Percentiles rank a stretch among this genome's conserved stretches.
Conservation (phyloP, 768 basidiomycete species). For the Stropharia rugosoannulata region DNA sequence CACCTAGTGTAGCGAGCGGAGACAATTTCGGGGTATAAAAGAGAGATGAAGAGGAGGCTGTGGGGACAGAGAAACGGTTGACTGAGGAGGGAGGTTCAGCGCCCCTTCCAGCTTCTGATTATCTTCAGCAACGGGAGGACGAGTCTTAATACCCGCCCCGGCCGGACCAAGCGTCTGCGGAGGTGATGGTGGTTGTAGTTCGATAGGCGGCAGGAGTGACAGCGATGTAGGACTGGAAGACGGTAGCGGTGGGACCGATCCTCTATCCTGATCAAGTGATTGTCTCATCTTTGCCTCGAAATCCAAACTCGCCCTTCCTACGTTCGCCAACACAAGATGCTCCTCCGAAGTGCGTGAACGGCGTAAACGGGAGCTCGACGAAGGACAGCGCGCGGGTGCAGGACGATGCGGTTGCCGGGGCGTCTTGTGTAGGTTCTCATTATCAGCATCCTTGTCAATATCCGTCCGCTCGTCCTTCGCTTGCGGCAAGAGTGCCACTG, state of each 20-base stretch:
- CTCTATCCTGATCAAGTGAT: neutral
- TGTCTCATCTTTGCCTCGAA: no score
- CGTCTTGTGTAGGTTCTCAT: neutral
- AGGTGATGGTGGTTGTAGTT: constrained; percentile 27
- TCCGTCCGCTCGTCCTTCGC: neutral
- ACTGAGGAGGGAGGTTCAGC: neutral
- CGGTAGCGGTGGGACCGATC: neutral
- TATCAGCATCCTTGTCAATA: neutral
- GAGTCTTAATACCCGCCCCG: neutral
- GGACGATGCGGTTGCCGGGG: neutral
- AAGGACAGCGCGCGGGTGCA: neutral
- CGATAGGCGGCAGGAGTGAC: constrained; percentile 25
- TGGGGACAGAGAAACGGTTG: constrained; percentile 5
- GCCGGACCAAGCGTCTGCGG: constrained; percentile 17
- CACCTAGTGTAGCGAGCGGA: neutral
- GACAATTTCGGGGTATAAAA: constrained; percentile 15
- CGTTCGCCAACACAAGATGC: neutral
- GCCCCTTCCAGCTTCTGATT: neutral
- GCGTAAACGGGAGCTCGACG: neutral
- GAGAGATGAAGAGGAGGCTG: constrained; percentile 13
- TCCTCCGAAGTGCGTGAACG: neutral
- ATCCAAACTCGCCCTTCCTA: neutral
- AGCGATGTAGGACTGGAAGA: neutral
- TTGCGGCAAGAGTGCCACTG: neutral
- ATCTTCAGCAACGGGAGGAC: neutral